phyloP scores from a whole-genome alignment of 169 alveolate species.

The Perkinsus olseni region DNA sequence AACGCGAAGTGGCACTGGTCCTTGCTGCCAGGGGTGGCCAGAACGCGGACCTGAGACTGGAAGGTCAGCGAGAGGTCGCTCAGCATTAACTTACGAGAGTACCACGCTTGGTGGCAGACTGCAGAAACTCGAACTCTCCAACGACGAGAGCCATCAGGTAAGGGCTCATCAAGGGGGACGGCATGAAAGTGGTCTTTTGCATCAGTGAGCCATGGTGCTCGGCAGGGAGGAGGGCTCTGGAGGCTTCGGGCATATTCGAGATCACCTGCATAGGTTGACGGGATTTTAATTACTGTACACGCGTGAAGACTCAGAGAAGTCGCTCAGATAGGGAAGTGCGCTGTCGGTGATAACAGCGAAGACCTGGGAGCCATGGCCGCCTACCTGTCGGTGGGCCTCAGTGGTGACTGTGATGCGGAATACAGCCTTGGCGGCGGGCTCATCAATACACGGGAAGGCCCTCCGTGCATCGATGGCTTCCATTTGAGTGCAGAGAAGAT shows the following conservation, averaged over 20 bases:
- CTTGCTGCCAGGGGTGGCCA: slow-evolving; percentile 13
- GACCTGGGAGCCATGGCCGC: no score
- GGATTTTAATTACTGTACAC: no score
- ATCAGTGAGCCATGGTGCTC: not conserved
- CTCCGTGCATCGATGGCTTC: slow-evolving; percentile 32
- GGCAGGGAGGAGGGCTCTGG: not conserved
- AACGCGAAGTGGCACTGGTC: slow-evolving; percentile 15
- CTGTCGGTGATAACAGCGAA: no score
- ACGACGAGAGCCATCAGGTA: slow-evolving; percentile 25
- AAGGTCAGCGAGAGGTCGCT: not conserved
- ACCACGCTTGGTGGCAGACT: not conserved
- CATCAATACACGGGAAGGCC: slow-evolving; percentile 31
- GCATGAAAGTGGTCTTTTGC: not conserved
- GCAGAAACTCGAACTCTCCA: slow-evolving; percentile 23
- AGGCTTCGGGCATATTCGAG: slow-evolving; percentile 4
- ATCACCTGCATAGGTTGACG: not conserved
- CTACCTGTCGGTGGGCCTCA: not conserved
- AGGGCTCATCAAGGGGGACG: slow-evolving; percentile 13
- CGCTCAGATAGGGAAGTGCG: no score
- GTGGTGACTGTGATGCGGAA: slow-evolving; percentile 5
- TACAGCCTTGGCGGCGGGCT: slow-evolving; percentile 16
- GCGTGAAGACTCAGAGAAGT: no score
- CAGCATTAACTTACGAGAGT: not conserved
- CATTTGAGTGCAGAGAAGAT: not conserved
- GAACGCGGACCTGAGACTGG: not conserved